Base-by-base conservation (phyloP, 1,284 basidiomycete species). In the Butyriboletus regius region DNA sequence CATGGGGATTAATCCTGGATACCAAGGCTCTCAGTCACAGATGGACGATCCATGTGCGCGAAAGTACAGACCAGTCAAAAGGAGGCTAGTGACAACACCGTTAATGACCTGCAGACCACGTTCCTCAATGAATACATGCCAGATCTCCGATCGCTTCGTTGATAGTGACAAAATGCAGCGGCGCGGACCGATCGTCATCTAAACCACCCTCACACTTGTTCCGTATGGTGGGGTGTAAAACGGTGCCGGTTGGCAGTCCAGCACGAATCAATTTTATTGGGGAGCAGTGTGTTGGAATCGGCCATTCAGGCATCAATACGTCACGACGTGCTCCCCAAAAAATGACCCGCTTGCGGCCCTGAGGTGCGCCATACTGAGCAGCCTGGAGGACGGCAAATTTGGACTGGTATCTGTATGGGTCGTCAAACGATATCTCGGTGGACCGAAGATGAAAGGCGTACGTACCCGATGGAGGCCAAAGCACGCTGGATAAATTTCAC, bases 361-460 rank as follows among this genome's bases (percentile, higher is more conserved):
- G 85, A 24, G 85, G 84, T 10, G 76, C 75, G 15, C 85, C 85
- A 65, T 84, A 85, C 36, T 82, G 77, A 0, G 74, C 78, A 32
- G 84, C 80, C 59, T 88, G 81, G 0, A 87, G 68, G 9, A 84
- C 64, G n/a, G 74, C 75, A 62, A 77, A 77, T 20, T 74, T 77
- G 4, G 78, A 78, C 63, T 88, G 85, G 60, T 87, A 87, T 5
- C 84, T 85, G 46, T 18, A 17, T 18, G 18, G n/a, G 24, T 37
- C 7, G 28, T 58, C 20, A 50, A 40, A 38, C 1, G 26, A 13
- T 26, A 37, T 40, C 17, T 40, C 8, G 9, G 51, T n/a, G 36
- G 22, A 43, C 17, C n/a, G 17, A 49, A 26, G 32, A 43, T 2
- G 28, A 26, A 39, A 32, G 38, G 37, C 37, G 17, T 38, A 66